Evolutionary conservation across 2,329 filamentous ascomycete species (phyloP).

Genomic region (Eutypa lata): DNA sequence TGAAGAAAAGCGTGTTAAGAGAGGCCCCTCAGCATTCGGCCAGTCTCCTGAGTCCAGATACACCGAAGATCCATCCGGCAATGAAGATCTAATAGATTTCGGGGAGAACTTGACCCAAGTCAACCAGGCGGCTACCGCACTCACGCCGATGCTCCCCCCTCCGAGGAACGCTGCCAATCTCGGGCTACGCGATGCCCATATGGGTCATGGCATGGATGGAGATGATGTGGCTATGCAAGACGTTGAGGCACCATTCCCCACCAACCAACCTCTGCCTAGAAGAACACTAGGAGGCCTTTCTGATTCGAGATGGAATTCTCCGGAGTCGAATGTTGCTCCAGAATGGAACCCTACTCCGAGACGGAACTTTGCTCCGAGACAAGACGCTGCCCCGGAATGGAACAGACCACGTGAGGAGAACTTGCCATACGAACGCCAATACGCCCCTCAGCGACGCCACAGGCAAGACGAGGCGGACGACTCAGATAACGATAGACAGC

Average conservation of each 20-base stretch:
- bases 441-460: no score
- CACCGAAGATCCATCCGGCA: background rate
- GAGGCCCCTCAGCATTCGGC: background rate
- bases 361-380: no score
- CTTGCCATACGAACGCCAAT: no score
- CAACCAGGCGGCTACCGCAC: background rate
- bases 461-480: background rate
- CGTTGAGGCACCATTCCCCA: background rate
- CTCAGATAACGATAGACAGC: background rate
- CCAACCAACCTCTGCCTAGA: background rate
- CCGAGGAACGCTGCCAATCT: background rate
- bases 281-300: background rate
- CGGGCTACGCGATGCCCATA: background rate
- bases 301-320: slow-evolving; percentile 13
- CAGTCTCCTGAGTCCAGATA: background rate
- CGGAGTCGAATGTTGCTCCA: no score
- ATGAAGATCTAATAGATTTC: background rate
- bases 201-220: background rate
- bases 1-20: background rate
- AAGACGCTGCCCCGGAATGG: background rate
- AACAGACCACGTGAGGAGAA: background rate
- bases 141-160: background rate
- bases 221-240: background rate
- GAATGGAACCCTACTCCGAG: background rate
- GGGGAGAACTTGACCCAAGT: background rate